Percentiles rank a stretch among this genome's conserved stretches.
These are phyloP conservation scores for Xylaria castorea DNA, from an alignment of 495 filamentous ascomycete genomes.

Conservation along the genomic window DNA sequence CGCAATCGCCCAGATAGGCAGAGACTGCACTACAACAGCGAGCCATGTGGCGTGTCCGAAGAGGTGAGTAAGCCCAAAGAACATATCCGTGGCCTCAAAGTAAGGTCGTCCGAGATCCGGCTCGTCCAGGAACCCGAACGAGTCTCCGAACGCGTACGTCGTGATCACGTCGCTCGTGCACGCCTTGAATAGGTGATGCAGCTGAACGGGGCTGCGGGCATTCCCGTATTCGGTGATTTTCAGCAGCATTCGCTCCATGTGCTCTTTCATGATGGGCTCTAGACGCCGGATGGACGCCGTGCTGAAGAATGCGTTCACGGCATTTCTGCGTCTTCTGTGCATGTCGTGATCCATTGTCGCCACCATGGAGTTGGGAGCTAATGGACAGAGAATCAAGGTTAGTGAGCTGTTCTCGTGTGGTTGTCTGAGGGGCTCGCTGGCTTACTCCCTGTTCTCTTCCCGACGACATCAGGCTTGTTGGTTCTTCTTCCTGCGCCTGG, in stretches of 20 bases:
- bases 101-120: background rate
- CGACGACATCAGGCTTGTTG: background rate
- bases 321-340: background rate
- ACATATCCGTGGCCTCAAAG: background rate
- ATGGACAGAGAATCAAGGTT: background rate
- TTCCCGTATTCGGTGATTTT: background rate
- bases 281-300: background rate
- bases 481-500: background rate
- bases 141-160: constrained; percentile 45
- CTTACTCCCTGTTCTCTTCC: background rate
- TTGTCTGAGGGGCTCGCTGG: background rate
- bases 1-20: background rate
- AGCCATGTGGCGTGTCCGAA: background rate
- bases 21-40: background rate
- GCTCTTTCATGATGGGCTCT: background rate
- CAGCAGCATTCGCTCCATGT: constrained; percentile 15
- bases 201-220: constrained; percentile 28
- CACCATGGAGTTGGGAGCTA: background rate
- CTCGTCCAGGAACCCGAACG: constrained; percentile 28
- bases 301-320: background rate
- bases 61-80: background rate
- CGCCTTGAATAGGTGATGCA: constrained; percentile 48
- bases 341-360: background rate
- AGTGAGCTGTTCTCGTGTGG: background rate
- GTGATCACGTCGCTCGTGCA: constrained; percentile 56